Evolutionary conservation across 495 filamentous ascomycete genomes (phyloP).

Genomic region (Polyplosphaeria fusca): DNA sequence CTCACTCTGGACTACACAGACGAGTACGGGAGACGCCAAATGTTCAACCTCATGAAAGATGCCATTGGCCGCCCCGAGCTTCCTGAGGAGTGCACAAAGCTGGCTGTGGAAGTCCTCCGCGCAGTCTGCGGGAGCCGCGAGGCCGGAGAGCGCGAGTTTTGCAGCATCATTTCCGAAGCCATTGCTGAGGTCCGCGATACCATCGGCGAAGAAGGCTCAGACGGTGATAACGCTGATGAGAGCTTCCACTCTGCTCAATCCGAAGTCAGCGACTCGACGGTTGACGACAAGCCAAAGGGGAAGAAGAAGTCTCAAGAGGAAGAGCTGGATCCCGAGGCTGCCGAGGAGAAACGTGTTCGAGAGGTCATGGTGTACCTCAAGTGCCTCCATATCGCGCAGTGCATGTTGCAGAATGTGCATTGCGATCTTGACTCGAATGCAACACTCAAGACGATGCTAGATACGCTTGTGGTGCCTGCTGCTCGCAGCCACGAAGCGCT

Average conservation of each 20-base stretch:
- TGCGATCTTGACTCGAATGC: constrained; percentile 81
- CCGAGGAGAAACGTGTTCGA: constrained; percentile 73
- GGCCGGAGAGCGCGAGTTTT: constrained; percentile 88
- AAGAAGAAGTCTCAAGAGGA: constrained; percentile 47
- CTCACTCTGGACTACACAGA: constrained; percentile 83
- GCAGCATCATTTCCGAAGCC: constrained; percentile 84
- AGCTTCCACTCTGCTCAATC: constrained; percentile 90
- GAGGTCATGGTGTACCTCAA: constrained; percentile 98
- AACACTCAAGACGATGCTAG: constrained; percentile 88
- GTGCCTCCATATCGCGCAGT: constrained; percentile 94
- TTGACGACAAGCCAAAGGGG: constrained; percentile 44
- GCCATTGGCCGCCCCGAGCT: constrained; percentile 80
- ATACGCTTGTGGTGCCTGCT: constrained; percentile 92
- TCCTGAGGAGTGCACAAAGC: constrained; percentile 86
- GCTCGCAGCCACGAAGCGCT: constrained; percentile 90
- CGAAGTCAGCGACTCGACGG: constrained; percentile 59
- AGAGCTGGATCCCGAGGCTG: constrained; percentile 58
- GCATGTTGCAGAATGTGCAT: constrained; percentile 89
- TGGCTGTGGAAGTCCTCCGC: constrained; percentile 77
- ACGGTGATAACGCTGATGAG: constrained; percentile 52
- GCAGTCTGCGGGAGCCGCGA: constrained; percentile 72
- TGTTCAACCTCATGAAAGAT: constrained; percentile 86
- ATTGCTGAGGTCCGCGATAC: constrained; percentile 95
- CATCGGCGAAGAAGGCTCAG: constrained; percentile 54
- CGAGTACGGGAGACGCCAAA: constrained; percentile 89